phyloP scores from a whole-genome alignment of 2,329 filamentous ascomycete species.

The Xylariaceae sp. region DNA sequence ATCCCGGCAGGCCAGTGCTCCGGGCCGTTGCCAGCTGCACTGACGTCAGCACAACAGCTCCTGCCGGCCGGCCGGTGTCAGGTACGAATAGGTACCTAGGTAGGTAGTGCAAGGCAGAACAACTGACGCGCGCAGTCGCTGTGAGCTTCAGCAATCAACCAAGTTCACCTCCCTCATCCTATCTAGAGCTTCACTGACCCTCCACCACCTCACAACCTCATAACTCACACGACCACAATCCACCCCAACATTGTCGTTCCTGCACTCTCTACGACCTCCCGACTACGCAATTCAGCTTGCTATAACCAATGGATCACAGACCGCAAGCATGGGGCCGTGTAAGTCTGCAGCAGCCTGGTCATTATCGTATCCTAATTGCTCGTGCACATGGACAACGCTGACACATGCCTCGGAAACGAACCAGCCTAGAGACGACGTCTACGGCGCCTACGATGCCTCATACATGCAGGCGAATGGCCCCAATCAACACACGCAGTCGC shows the following conservation, averaged over 20 bases:
- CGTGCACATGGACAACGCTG: slow-evolving; percentile 5
- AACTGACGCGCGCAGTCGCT: slow-evolving; percentile 30
- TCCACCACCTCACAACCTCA: slow-evolving; percentile 8
- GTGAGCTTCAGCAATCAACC: slow-evolving; percentile 17
- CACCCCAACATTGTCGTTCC: background rate
- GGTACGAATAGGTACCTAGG: too few species aligned
- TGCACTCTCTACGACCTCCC: background rate
- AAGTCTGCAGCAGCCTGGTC: slow-evolving; percentile 33
- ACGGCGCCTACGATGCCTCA: slow-evolving; percentile 85
- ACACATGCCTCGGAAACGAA: slow-evolving; percentile 9
- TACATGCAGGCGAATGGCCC: slow-evolving; percentile 71
- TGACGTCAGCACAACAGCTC: background rate
- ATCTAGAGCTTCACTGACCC: slow-evolving; percentile 10
- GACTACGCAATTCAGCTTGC: slow-evolving; percentile 11
- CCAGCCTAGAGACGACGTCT: slow-evolving; percentile 94
- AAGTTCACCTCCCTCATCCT: slow-evolving; percentile 13
- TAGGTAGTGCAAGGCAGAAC: slow-evolving; percentile 22
- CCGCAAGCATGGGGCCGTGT: slow-evolving; percentile 70
- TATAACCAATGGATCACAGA: slow-evolving; percentile 60
- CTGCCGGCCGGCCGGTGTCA: background rate
- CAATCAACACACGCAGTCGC: slow-evolving; percentile 83
- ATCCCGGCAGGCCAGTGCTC: background rate
- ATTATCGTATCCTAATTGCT: background rate
- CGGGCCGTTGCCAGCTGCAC: slow-evolving; percentile 5
- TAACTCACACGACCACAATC: slow-evolving; percentile 16